Percentiles rank a stretch among this genome's conserved stretches.
Evolutionary conservation across 1,284 basidiomycete genomes (phyloP).

Genomic region (Ganoderma multipileum): DNA sequence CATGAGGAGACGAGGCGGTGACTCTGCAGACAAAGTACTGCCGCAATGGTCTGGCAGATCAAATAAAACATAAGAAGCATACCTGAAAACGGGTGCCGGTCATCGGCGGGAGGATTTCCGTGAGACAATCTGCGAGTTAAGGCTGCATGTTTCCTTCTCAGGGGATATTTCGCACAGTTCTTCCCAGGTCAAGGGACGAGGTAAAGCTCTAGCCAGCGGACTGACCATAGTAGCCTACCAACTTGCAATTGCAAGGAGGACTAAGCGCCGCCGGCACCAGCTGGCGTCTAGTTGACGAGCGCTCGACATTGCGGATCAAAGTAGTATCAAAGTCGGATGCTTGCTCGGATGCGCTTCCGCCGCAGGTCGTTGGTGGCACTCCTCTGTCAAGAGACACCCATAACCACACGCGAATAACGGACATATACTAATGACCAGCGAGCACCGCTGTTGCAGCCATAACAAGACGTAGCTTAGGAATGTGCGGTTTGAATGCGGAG

Average conservation of each 20-base stretch:
- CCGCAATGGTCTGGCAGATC: not conserved
- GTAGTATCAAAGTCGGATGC: too few relatives aligned
- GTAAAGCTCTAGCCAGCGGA: not conserved
- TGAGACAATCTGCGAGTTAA: conserved; percentile 2
- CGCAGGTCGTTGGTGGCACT: not conserved
- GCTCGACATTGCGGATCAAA: not conserved
- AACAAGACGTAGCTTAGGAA: not conserved
- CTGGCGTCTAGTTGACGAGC: not conserved
- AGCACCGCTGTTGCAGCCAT: not conserved
- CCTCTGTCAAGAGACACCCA: not conserved
- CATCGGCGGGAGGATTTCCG: not conserved
- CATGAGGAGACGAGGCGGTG: not conserved
- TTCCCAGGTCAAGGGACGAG: not conserved
- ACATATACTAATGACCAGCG: not conserved
- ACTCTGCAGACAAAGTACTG: not conserved
- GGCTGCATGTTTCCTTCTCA: not conserved
- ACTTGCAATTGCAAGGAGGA: too few relatives aligned
- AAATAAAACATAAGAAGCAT: not conserved
- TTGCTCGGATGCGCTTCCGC: too few relatives aligned
- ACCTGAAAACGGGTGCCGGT: not conserved
- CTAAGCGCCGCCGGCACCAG: not conserved
- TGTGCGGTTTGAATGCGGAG: not conserved
- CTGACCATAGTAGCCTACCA: too few relatives aligned
- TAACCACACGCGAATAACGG: not conserved
- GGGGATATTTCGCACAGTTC: not conserved